A percentile compares a stretch with the other conserved stretches of the same genome.
These are phyloP conservation scores for Orbilia ellipsospora DNA, from an alignment of 2,329 filamentous ascomycete species.

Conservation along the genomic window DNA sequence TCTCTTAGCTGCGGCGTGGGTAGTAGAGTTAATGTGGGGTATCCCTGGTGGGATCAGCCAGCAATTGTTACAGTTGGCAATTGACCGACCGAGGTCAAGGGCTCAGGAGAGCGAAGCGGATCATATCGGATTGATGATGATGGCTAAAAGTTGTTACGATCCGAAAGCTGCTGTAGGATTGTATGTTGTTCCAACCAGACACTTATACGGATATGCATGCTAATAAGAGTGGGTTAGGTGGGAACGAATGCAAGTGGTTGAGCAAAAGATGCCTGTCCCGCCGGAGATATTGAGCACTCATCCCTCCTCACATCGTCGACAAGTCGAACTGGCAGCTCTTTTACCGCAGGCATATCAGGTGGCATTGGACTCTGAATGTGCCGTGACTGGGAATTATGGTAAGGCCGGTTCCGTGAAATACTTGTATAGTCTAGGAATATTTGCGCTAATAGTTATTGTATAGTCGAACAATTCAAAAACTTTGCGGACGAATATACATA, in stretches of 20 bases:
- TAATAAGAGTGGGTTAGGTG: slow-evolving; percentile 58
- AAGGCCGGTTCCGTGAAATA: slow-evolving; percentile 2
- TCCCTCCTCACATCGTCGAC: slow-evolving; percentile 66
- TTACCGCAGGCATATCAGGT: slow-evolving; percentile 36
- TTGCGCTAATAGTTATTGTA: background rate
- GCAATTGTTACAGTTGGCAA: slow-evolving; percentile 71
- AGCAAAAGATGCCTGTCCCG: slow-evolving; percentile 65
- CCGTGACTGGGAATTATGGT: slow-evolving; percentile 22
- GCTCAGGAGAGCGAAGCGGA: slow-evolving; percentile 81
- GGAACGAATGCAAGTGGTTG: slow-evolving; percentile 72
- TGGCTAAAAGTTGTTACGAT: slow-evolving; percentile 82
- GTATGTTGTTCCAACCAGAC: slow-evolving; percentile 60
- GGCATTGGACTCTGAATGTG: slow-evolving; percentile 38
- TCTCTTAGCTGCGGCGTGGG: slow-evolving; percentile 62
- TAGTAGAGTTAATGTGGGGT: slow-evolving; percentile 61
- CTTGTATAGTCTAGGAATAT: background rate
- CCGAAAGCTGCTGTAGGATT: slow-evolving; percentile 74
- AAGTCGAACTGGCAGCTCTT: slow-evolving; percentile 34
- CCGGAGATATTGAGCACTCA: slow-evolving; percentile 82
- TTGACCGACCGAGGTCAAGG: slow-evolving; percentile 75
- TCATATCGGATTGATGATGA: slow-evolving; percentile 83
- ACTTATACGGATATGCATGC: background rate
- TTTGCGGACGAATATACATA: slow-evolving; percentile 10
- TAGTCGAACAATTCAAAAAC: slow-evolving; percentile 43
- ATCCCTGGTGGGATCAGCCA: slow-evolving; percentile 61